Percentiles rank a stretch among this genome's conserved stretches.
Conservation (phyloP, 1,139 yeast genomes). For the Scheffersomyces quercinus region DNA sequence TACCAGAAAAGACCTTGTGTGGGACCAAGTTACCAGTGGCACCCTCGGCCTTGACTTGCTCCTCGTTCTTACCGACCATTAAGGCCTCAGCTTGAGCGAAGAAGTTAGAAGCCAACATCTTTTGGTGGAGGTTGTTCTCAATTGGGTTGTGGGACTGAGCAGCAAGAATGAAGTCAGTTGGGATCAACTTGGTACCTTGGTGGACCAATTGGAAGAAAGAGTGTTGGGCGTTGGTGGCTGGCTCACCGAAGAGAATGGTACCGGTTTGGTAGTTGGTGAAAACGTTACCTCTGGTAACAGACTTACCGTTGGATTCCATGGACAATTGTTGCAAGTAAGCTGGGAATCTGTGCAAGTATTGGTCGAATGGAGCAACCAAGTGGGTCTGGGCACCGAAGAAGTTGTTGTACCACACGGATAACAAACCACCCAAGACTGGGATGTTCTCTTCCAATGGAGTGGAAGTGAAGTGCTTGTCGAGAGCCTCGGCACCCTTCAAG, state of each 20-base stretch:
- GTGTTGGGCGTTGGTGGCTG: constrained; percentile 98
- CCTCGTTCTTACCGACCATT: constrained; percentile 92
- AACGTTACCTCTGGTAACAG: constrained; percentile 88
- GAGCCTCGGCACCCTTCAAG: constrained; percentile 96
- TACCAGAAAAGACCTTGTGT: constrained; percentile 95
- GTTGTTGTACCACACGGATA: constrained; percentile 97
- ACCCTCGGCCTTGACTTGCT: constrained; percentile 85
- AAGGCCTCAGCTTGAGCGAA: constrained; percentile 98
- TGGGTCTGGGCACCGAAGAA: constrained; percentile 98
- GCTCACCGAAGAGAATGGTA: constrained; percentile 94
- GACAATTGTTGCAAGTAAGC: constrained; percentile 98
- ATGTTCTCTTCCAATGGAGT: constrained; percentile 90
- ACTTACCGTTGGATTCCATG: constrained; percentile 99
- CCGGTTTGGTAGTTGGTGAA: constrained; percentile 96
- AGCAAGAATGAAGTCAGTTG: constrained; percentile 94
- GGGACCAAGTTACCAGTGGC: constrained; percentile 83
- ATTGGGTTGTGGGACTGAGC: constrained; percentile 98
- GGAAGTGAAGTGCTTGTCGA: constrained; percentile 83
- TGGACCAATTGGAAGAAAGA: constrained; percentile 99
- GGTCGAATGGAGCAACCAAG: constrained; percentile 97
- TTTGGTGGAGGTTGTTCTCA: constrained; percentile 90
- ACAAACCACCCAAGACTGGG: constrained; percentile 88
- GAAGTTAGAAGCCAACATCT: constrained; percentile 96
- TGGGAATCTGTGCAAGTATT: constrained; percentile 97
- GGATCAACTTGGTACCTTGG: constrained; percentile 97